Conservation (phyloP, 2,329 filamentous ascomycete genomes). For the Xylaria sp. region DNA sequence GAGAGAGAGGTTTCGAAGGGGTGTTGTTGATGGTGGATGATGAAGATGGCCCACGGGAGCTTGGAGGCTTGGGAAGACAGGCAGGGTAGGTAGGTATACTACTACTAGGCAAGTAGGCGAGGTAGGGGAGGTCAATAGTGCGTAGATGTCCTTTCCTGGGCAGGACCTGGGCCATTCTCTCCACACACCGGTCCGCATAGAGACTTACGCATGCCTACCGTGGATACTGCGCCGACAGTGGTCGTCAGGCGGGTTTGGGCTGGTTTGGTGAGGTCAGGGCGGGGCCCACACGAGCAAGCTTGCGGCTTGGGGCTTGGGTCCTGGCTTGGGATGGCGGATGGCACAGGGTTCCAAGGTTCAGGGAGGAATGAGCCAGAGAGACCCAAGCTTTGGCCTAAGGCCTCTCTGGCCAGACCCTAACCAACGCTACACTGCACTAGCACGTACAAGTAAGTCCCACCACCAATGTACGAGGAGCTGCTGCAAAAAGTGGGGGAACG, state of each 20-base stretch:
- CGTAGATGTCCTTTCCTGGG: conserved; percentile 37
- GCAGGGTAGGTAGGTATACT: no score
- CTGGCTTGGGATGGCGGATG: neutral
- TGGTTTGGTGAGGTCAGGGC: conserved; percentile 37
- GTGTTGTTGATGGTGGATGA: conserved; percentile 36
- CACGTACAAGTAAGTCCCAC: neutral
- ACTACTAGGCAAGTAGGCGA: neutral
- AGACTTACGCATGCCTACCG: conserved; percentile 7
- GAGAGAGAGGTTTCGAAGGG: conserved; percentile 34
- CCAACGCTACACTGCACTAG: conserved; percentile 1
- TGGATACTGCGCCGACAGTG: neutral
- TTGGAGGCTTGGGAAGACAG: conserved; percentile 39
- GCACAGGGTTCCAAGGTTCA: conserved; percentile 1
- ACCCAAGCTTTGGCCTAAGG: no score
- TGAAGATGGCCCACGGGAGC: conserved; percentile 44
- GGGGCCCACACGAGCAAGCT: conserved; percentile 27
- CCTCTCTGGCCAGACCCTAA: conserved; percentile 10
- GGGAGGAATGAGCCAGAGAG: conserved; percentile 10
- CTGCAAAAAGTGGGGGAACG: conserved; percentile 2
- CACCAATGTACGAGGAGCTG: conserved; percentile 1
- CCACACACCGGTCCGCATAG: conserved; percentile 35
- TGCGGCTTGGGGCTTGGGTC: neutral
- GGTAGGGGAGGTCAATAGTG: conserved; percentile 9
- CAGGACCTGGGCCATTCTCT: conserved; percentile 22
- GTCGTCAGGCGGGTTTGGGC: conserved; percentile 19